These are phyloP conservation scores for Candida ortonii DNA, from an alignment of 805 yeast genomes.

Conservation along the genomic window DNA sequence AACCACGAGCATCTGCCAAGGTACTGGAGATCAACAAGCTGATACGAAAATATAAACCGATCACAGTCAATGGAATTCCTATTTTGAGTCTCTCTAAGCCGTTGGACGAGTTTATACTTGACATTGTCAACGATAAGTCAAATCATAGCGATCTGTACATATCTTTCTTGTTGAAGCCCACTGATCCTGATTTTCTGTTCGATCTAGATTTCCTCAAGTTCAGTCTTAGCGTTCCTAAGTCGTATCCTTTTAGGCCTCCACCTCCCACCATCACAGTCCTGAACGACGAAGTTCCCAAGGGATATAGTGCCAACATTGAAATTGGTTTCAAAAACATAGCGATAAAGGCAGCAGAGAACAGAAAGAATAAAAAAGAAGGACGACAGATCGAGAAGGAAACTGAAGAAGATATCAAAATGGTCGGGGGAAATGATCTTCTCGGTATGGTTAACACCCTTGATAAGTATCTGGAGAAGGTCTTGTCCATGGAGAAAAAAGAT, in stretches of 20 bases:
- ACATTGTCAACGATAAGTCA: constrained; percentile 11
- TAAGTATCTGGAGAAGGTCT: constrained; percentile 52
- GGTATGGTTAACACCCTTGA: constrained; percentile 57
- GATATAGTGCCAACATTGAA: constrained; percentile 65
- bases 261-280: constrained; percentile 53
- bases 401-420: constrained; percentile 30
- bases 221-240: constrained; percentile 51
- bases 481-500: constrained; percentile 56
- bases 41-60: constrained; percentile 18
- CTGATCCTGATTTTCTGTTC: constrained; percentile 73
- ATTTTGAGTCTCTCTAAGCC: constrained; percentile 18
- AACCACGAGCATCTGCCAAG: constrained; percentile 12
- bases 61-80: constrained; percentile 33
- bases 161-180: constrained; percentile 48
- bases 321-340: constrained; percentile 54
- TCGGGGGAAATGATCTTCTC: constrained; percentile 48
- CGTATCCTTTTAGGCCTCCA: constrained; percentile 46
- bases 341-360: constrained; percentile 35
- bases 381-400: constrained; percentile 9
- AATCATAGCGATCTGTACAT: constrained; percentile 34
- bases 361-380: constrained; percentile 19
- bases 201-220: constrained; percentile 54
- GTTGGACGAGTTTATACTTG: constrained; percentile 17
- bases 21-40: constrained; percentile 25
- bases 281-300: constrained; percentile 68